phyloP scores from a whole-genome alignment of 1,284 basidiomycete species.

The Boletus semigastroideus region DNA sequence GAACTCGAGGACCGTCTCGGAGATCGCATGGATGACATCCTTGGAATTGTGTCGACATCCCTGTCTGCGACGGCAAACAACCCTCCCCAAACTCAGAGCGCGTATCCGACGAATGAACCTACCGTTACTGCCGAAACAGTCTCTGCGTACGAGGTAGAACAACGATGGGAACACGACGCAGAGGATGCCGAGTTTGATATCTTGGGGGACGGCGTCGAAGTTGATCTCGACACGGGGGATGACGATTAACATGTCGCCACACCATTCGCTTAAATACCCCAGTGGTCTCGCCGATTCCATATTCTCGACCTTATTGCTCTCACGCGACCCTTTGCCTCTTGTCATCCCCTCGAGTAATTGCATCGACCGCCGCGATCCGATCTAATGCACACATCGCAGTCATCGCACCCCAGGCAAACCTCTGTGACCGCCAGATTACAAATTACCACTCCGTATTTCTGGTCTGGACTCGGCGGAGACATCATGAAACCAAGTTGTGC shows the following conservation, averaged over 20 bases:
- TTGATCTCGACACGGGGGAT: conserved; percentile 66
- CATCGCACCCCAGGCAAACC: not conserved
- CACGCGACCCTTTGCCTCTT: not conserved
- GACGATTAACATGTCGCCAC: conserved; percentile 44
- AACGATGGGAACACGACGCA: conserved; percentile 37
- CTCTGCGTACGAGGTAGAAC: conserved; percentile 25
- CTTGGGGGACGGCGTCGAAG: conserved; percentile 67
- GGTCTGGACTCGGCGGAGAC: not conserved
- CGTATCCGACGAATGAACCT: conserved; percentile 7
- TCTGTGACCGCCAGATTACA: not conserved
- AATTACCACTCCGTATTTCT: not conserved
- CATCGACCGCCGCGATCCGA: not conserved
- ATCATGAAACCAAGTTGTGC: not conserved
- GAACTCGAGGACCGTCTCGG: conserved; percentile 83
- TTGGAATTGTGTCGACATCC: conserved; percentile 56
- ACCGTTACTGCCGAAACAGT: conserved; percentile 17
- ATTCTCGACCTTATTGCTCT: not conserved
- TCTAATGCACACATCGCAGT: not conserved
- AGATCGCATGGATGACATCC: conserved; percentile 69
- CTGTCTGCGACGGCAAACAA: conserved; percentile 32
- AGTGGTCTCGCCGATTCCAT: not conserved
- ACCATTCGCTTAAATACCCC: not conserved
- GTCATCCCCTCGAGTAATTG: not conserved
- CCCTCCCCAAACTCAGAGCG: conserved; percentile 1
- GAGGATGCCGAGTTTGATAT: conserved; percentile 60